These are phyloP conservation scores for Heliamphora ciliata DNA, from an alignment of 179 eudicot genomes.

Conservation along the genomic window DNA sequence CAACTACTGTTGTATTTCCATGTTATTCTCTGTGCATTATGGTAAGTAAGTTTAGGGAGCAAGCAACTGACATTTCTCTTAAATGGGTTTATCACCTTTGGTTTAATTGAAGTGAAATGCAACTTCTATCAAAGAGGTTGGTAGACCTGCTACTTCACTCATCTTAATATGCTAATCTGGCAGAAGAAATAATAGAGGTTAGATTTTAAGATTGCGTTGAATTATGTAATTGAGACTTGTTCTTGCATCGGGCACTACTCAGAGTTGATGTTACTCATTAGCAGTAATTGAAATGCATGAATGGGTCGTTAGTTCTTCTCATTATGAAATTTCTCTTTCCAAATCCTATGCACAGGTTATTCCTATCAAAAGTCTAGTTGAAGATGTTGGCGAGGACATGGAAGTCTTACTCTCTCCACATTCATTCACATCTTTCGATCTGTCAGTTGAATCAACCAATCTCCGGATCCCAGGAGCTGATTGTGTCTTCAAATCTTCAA, in stretches of 20 bases:
- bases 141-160: not conserved
- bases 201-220: not conserved
- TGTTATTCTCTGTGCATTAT: not conserved
- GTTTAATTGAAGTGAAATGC: not conserved
- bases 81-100: not conserved
- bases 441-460: conserved; percentile 17
- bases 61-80: not conserved
- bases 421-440: conserved; percentile 42
- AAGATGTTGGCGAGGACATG: conserved; percentile 24
- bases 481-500: conserved; percentile 13
- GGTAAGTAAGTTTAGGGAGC: not conserved
- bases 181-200: not conserved
- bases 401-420: conserved; percentile 30
- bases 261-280: not conserved
- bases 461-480: conserved; percentile 7
- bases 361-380: conserved; percentile 28
- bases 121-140: not conserved
- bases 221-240: not conserved
- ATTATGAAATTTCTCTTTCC: not conserved
- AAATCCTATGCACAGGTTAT: conserved; percentile 30
- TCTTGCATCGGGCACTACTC: not conserved
- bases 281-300: not conserved
- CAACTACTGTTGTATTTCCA: not conserved
- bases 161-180: not conserved
- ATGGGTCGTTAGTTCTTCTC: not conserved